These are phyloP conservation scores for Debaryomyces nepalensis DNA, from an alignment of 1,139 yeast genomes.

Conservation along the genomic window DNA sequence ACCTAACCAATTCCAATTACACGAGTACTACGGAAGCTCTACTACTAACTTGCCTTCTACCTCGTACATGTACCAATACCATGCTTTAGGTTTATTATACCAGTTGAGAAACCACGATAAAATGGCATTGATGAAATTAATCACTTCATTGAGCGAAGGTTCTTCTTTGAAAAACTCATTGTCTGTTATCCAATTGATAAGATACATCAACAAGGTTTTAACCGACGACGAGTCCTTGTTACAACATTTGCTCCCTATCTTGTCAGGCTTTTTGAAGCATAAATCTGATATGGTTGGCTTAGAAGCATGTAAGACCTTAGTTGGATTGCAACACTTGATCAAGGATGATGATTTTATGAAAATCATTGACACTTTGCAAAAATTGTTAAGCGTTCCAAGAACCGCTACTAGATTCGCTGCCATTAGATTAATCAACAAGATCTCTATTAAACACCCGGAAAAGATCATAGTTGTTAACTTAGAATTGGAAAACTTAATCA, in stretches of 20 bases:
- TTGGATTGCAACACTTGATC: slow-evolving; percentile 61
- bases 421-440: slow-evolving; percentile 82
- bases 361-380: slow-evolving; percentile 75
- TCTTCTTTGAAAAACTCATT: slow-evolving; percentile 68
- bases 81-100: slow-evolving; percentile 89
- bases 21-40: slow-evolving; percentile 57
- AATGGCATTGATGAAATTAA: slow-evolving; percentile 91
- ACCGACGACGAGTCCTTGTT: slow-evolving; percentile 59
- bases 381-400: slow-evolving; percentile 84
- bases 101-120: slow-evolving; percentile 89
- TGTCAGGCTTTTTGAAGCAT: slow-evolving; percentile 74
- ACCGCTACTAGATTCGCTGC: slow-evolving; percentile 92
- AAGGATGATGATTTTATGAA: slow-evolving; percentile 63
- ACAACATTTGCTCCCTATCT: slow-evolving; percentile 63
- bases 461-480: slow-evolving; percentile 69
- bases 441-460: slow-evolving; percentile 83
- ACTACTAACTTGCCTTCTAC: slow-evolving; percentile 62
- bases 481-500: slow-evolving; percentile 84
- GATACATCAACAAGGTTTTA: slow-evolving; percentile 76
- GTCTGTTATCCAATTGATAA: slow-evolving; percentile 84
- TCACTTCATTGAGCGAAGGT: slow-evolving; percentile 74
- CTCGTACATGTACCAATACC: slow-evolving; percentile 89
- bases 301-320: slow-evolving; percentile 88
- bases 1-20: slow-evolving; percentile 54
- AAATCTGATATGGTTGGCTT: slow-evolving; percentile 89